Conservation (phyloP, 257 asterid genomes). For the Voacanga thouarsii region DNA sequence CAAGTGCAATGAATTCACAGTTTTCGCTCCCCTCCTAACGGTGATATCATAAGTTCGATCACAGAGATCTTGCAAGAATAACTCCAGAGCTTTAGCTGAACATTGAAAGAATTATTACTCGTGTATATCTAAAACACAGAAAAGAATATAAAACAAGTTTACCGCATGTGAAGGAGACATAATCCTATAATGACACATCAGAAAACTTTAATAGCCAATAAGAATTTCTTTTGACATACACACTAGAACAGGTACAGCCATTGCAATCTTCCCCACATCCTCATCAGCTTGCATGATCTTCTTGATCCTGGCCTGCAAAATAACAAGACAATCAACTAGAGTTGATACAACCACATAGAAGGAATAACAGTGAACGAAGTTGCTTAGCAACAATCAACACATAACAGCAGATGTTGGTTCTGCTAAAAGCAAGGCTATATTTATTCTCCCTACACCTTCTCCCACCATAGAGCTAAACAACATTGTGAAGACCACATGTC, state of each 20-base stretch:
- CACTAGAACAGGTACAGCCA: constrained; percentile 94
- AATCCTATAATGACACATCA: not conserved
- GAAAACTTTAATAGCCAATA: not conserved
- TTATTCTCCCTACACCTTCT: not conserved
- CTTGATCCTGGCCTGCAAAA: constrained; percentile 73
- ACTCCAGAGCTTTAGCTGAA: constrained; percentile 93
- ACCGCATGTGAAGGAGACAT: not conserved
- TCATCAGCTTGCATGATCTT: constrained; percentile 98
- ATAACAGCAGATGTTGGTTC: not conserved
- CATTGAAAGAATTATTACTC: constrained; percentile 17
- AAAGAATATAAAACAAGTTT: not conserved
- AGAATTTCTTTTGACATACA: constrained; percentile 37
- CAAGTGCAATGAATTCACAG: constrained; percentile 88
- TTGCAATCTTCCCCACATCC: constrained; percentile 96
- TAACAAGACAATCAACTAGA: not conserved
- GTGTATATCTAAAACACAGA: constrained; percentile 14
- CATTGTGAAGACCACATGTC: not conserved
- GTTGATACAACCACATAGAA: not conserved
- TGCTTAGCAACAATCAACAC: not conserved
- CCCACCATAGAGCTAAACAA: not conserved
- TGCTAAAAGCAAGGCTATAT: not conserved
- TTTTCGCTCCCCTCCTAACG: constrained; percentile 89
- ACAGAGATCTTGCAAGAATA: constrained; percentile 97
- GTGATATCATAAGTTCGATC: constrained; percentile 96
- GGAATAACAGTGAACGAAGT: not conserved